Evolutionary conservation across 345 rosid species (phyloP), one percentile per base, ranked within the genome.

Genomic region (Salix koriyanagi): DNA sequence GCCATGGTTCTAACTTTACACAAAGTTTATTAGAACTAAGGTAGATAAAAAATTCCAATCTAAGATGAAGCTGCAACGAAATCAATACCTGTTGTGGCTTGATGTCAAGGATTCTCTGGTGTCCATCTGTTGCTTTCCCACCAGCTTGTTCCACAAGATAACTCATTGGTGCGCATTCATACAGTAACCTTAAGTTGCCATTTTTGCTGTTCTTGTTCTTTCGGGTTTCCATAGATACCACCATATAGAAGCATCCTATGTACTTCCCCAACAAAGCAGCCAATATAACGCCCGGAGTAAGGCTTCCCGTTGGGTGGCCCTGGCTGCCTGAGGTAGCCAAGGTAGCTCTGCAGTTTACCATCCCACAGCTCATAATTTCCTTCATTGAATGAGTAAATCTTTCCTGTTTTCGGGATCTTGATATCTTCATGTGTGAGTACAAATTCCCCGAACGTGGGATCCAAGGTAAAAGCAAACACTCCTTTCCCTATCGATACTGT

Each of bases 111-210:
- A 81, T 84, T 65, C 86, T 80, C 70, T 73, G 84, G 56, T 44
- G 65, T 18, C 86, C 86, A 72, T 83, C 86, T 4, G 76, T 82
- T 60, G 86, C 87, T 67, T 77, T 76, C 5, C 87, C 87, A n/a
- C 85, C 84, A 1, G 85, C 83, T 77, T 85, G 87, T 58, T 85
- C 87, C 2, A 85, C 76, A 9, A 85, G 68, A 46, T 73, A 79
- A 79, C 87, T 82, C 85, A 82, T 79, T 13, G 87, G 83, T 15
- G 87, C 83, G 69, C 87, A 85, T 75, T 85, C 82, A 9, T 85
- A 79, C 76, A 84, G 50, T 7, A 85, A 79, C 81, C 83, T 79
- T 37, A 82, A 48, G 48, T 85, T 85, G 73, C 85, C 85, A 65
- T 79, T 69, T 74, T 77, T 79, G 82, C 78, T 80, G 12, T 82